Evolutionary conservation across 2,329 filamentous ascomycete species (phyloP).

Genomic region (Diaporthe amygdali): DNA sequence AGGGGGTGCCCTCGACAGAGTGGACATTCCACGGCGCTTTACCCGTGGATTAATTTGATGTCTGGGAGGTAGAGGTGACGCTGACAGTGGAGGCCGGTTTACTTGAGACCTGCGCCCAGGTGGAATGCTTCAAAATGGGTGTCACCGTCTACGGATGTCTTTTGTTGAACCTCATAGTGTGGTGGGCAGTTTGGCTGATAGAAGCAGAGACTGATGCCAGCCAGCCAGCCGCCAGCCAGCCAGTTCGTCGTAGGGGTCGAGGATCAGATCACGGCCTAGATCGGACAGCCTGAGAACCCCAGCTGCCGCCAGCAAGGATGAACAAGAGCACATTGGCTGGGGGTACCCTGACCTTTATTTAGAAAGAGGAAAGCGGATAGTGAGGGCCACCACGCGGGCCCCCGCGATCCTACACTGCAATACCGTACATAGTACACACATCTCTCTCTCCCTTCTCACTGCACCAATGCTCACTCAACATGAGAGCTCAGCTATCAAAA

Average conservation of each 20-base stretch:
- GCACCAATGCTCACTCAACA: not conserved
- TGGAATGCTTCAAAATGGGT: not conserved
- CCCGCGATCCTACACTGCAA: not conserved
- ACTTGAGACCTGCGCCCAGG: not conserved
- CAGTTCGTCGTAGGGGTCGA: not conserved
- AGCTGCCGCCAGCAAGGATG: constrained; percentile 12
- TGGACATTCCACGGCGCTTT: not conserved
- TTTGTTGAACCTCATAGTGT: not conserved
- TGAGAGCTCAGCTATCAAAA: not conserved
- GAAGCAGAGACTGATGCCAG: not conserved
- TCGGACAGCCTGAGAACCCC: not conserved
- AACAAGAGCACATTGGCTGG: not conserved
- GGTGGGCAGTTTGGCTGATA: not conserved
- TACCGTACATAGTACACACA: not conserved
- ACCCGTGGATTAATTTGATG: not conserved
- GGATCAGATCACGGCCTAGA: not conserved
- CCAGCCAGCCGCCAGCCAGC: no score
- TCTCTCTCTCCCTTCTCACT: not conserved
- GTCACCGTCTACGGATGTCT: not conserved
- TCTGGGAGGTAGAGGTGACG: not conserved
- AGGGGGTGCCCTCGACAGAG: no score
- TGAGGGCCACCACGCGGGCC: not conserved
- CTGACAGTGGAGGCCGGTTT: not conserved
- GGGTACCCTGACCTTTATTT: constrained; percentile 15
- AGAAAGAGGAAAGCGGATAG: constrained; percentile 1